A percentile compares a stretch with the other conserved stretches of the same genome.
phyloP scores from a whole-genome alignment of 2,329 filamentous ascomycete species.

The Pyricularia grisea region DNA sequence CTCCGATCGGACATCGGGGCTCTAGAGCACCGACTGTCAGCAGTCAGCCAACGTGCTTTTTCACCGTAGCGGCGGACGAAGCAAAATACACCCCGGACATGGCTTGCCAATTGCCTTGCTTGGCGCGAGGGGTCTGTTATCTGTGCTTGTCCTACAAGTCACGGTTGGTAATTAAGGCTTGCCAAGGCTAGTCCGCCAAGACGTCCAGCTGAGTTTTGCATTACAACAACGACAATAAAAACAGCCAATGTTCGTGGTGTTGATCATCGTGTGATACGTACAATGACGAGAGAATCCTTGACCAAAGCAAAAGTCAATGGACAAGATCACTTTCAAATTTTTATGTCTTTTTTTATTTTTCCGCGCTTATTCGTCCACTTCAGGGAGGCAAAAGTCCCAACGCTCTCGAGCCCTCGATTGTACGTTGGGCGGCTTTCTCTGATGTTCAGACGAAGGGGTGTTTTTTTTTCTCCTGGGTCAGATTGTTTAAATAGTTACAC shows the following conservation, averaged over 20 bases:
- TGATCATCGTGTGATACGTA: too few species aligned
- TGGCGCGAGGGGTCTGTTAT: neutral
- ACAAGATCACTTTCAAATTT: too few species aligned
- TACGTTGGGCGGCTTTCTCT: neutral
- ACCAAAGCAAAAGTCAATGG: too few species aligned
- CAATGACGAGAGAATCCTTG: neutral
- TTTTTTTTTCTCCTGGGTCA: neutral
- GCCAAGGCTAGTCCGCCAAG: neutral
- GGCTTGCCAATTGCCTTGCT: neutral
- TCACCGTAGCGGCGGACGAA: neutral
- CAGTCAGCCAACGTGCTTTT: neutral
- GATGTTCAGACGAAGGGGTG: neutral
- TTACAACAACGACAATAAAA: too few species aligned
- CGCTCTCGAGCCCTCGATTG: neutral
- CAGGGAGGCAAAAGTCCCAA: neutral
- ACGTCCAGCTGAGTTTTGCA: too few species aligned
- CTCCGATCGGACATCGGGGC: neutral
- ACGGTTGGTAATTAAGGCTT: too few species aligned
- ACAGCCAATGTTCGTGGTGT: too few species aligned
- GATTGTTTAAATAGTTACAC: neutral
- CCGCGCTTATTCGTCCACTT: neutral
- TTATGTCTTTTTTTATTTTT: neutral
- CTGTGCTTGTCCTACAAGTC: too few species aligned
- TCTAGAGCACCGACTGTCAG: neutral
- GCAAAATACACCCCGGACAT: neutral